Evolutionary conservation across 108 stramenopile genomes (phyloP).

Genomic region (Nannochloropsis gaditana): DNA sequence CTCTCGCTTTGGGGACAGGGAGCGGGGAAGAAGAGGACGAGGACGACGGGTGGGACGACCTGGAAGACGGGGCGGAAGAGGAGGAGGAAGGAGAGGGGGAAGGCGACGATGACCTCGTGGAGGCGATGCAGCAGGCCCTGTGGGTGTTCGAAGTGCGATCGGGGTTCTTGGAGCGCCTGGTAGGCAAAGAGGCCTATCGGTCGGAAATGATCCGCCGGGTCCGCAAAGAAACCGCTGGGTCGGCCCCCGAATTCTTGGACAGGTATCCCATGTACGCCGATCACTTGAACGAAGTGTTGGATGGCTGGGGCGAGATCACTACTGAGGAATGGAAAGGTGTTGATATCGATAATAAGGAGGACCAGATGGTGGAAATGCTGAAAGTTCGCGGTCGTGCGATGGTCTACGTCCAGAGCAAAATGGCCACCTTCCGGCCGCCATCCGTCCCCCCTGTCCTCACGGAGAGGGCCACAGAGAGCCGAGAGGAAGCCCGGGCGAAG

Average conservation of each 20-base stretch:
- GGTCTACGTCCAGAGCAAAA: conserved; percentile 12
- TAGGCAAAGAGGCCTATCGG: not conserved
- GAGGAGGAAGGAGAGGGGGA: not conserved
- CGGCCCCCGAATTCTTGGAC: not conserved
- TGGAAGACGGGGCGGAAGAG: conserved; percentile 1
- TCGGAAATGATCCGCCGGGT: not conserved
- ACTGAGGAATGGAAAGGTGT: not conserved
- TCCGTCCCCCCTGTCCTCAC: not conserved
- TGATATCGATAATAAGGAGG: conserved; percentile 12
- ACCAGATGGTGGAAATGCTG: conserved; percentile 20
- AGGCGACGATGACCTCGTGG: not conserved
- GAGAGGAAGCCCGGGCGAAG: not conserved
- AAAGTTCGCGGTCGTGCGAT: not conserved
- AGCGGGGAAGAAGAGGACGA: not conserved
- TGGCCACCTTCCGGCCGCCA: conserved; percentile 10
- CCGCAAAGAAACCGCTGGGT: not conserved
- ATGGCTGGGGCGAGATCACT: not conserved
- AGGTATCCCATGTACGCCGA: not conserved
- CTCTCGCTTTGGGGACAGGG: not conserved
- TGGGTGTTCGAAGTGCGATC: conserved; percentile 8
- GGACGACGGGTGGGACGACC: conserved; percentile 19
- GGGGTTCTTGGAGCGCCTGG: conserved; percentile 8
- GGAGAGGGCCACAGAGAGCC: not conserved
- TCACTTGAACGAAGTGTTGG: not conserved
- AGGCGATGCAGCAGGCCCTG: not conserved